Conservation (phyloP, 495 filamentous ascomycete genomes). For the Opeltia flavorubescens region DNA sequence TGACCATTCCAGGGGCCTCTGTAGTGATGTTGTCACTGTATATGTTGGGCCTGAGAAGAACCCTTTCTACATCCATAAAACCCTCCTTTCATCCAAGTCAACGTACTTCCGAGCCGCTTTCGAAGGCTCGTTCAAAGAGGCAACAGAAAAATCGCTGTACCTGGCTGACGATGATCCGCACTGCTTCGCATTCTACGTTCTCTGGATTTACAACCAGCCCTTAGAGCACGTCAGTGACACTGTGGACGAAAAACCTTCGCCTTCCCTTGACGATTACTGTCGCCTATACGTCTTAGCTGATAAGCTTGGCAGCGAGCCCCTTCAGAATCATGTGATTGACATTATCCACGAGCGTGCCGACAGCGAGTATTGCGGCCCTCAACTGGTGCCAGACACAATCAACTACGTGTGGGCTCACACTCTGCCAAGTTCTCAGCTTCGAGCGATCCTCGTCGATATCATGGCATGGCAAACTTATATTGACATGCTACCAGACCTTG, state of each 20-base stretch:
- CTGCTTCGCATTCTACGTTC: neutral
- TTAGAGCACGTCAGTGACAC: neutral
- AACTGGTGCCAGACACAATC: neutral
- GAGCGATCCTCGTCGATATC: neutral
- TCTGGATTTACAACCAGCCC: neutral
- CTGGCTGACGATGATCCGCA: slow-evolving; percentile 5
- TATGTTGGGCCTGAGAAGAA: neutral
- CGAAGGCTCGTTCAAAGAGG: neutral
- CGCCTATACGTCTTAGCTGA: slow-evolving; percentile 3
- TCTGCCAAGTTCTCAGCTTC: neutral
- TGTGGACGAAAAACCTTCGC: neutral
- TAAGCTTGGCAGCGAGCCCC: neutral
- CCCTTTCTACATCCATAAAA: slow-evolving; percentile 4
- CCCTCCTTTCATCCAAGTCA: neutral
- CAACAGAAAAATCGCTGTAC: neutral
- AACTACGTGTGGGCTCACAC: neutral
- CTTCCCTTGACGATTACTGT: neutral
- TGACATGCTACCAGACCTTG: neutral
- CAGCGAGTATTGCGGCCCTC: neutral
- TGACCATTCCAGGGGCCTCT: neutral
- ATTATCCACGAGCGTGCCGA: neutral
- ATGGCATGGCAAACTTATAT: neutral
- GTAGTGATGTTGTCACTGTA: neutral
- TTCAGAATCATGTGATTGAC: slow-evolving; percentile 6
- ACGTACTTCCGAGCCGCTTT: slow-evolving; percentile 3